These are phyloP conservation scores for Vigna nakashimae DNA, from an alignment of 306 rosid genomes.

Conservation along the genomic window DNA sequence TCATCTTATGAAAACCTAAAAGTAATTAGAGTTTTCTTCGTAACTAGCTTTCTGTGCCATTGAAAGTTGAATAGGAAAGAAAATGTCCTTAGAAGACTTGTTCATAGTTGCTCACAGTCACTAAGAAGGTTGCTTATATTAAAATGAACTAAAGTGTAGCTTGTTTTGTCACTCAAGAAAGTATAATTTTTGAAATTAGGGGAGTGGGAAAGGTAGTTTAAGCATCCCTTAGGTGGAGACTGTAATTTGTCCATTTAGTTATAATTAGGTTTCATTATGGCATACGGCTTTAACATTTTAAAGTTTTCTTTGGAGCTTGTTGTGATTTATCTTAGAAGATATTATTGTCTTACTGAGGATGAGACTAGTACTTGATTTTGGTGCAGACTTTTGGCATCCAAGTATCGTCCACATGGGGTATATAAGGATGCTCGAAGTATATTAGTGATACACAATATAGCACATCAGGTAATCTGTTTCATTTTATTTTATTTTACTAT, in stretches of 20 bases:
- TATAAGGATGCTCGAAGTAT: constrained; percentile 85
- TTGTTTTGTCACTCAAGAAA: not conserved
- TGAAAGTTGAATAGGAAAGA: not conserved
- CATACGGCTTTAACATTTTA: constrained; percentile 27
- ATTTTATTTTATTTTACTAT: constrained; percentile 18
- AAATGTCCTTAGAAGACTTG: constrained; percentile 10
- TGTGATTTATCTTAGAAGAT: constrained; percentile 33
- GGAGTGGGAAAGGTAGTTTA: constrained; percentile 5
- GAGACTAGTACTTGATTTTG: constrained; percentile 40
- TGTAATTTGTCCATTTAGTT: not conserved
- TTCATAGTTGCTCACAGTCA: constrained; percentile 3
- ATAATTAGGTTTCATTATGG: constrained; percentile 27
- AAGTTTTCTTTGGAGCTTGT: constrained; percentile 28
- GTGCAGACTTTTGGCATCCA: constrained; percentile 85
- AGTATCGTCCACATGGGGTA: constrained; percentile 83
- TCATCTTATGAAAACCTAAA: not conserved
- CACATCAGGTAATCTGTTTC: constrained; percentile 72
- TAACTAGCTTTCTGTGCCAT: not conserved
- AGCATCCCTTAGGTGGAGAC: not conserved
- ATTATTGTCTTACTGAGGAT: constrained; percentile 39
- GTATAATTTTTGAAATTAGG: not conserved
- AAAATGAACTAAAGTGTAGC: constrained; percentile 11
- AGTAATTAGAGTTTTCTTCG: not conserved
- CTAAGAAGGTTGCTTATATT: not conserved
- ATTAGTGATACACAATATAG: constrained; percentile 84